Base-by-base conservation (phyloP, 2,329 filamentous ascomycete genomes). In the Orbilia quercus region DNA sequence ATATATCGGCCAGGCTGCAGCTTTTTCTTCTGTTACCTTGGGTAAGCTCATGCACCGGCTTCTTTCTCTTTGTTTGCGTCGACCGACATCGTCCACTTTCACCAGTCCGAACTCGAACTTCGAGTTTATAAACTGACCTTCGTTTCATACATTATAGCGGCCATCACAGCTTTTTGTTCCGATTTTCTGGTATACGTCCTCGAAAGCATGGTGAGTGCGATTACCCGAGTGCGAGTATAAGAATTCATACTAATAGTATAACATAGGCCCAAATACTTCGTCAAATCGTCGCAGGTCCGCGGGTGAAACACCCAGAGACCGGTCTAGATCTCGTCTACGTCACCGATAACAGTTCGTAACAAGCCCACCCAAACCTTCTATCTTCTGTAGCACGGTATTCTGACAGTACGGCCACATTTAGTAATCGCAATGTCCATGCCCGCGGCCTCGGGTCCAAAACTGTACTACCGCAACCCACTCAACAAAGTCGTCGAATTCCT, bases 281-380 rank as follows among this genome's bases (percentile, higher is more conserved):
- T 77, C 91, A 96, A 80, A 91, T 98, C 75, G 92, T 98, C 75
- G 92, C 95, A 47, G 90, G 93, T 7, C 94, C 95, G 11, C 88
- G 95, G 76, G 85, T 89, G 71, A 87, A 89, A 77, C 93, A 98
- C 80, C 86, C 90, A 28, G 94, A 97, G 83, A 90, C 94, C 6
- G 90, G 91, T 4, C 85, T 99, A 23, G 95, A 99, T 80, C 86
- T 99, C 47, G 98, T 94, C 84, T 99, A 99, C 81, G 93, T 98
- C 36, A 96, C 92, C 0, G 88, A 93, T 78, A 87, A 90, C 78
- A 91, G 89, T 75, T 40, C 86, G 88, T 67, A n/a, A 87, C 84
- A 14, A 88, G 86, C 4, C 28, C 45, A 9, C 47, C 45, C 23
- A 42, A 25, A 47, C 16, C 58, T 14, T 44, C 6, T 25, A 16